These are phyloP conservation scores for Xerocomus brunneocitrinus DNA, from an alignment of 768 basidiomycete species.

Conservation along the genomic window DNA sequence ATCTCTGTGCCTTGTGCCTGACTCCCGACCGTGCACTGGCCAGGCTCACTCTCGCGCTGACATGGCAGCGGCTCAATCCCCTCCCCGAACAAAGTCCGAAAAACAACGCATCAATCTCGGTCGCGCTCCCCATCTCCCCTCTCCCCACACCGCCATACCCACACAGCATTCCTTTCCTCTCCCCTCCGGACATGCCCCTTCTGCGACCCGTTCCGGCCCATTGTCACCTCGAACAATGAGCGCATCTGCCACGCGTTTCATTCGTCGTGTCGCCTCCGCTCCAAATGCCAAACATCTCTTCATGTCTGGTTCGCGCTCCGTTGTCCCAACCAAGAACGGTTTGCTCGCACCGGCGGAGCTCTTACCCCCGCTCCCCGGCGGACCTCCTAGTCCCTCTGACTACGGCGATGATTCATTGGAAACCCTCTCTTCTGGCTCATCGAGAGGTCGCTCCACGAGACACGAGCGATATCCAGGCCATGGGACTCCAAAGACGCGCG, in stretches of 20 bases:
- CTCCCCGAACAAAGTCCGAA: conserved; percentile 43
- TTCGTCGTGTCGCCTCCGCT: conserved; percentile 93
- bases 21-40: conserved; percentile 9
- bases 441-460: conserved; percentile 48
- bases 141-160: conserved; percentile 28
- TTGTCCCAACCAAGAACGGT: conserved; percentile 68
- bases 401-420: conserved; percentile 70
- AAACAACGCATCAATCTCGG: conserved; percentile 44
- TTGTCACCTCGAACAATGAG: conserved; percentile 66
- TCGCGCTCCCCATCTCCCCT: conserved; percentile 39
- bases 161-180: conserved; percentile 41
- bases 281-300: conserved; percentile 95
- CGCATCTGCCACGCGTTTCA: conserved; percentile 79
- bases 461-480: conserved; percentile 31
- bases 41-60: conserved; percentile 13
- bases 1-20: conserved; percentile 29
- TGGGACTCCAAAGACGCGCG: conserved; percentile 38
- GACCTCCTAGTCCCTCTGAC: conserved; percentile 46
- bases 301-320: conserved; percentile 50
- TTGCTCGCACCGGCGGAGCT: conserved; percentile 66
- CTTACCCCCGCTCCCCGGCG: conserved; percentile 51
- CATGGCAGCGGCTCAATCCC: conserved; percentile 18
- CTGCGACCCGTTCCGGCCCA: conserved; percentile 41
- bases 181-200: conserved; percentile 24
- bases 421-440: conserved; percentile 74